Evolutionary conservation across 1,284 basidiomycete genomes (phyloP), one percentile per base, ranked within the genome.

Genomic region (Apiotrichum mycotoxinovorans): DNA sequence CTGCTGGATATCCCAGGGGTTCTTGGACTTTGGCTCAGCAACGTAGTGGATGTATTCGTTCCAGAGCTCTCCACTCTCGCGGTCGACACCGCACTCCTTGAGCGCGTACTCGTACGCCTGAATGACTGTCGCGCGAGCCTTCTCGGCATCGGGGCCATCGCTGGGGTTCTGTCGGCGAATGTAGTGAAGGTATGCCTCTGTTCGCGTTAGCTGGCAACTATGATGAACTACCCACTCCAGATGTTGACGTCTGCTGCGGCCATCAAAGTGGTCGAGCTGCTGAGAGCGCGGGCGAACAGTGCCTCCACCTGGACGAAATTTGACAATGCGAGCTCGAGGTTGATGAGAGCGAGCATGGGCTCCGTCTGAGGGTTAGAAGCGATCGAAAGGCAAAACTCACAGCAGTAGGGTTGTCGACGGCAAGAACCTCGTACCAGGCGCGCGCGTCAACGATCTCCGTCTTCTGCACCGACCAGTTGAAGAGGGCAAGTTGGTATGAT

Each of bases 61-160:
- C 83, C 83, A 85, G 47, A 84, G 80, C 49, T 79, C 77, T 4
- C 83, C 82, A 41, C 80, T 78, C 49, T 82, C 80, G 27, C 79
- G 76, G 67, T 84, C 82, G 44, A 88, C 87, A 17, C 94, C 94
- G 48, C 97, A 86, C 68, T 92, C 89, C 60, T 85, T 86, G 53
- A 98, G 80, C 0, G 92, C 93, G 70, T 92, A 97, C 69, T 98
- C 94, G 75, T 94, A 98, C 8, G 93, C 91, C 65, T 90, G 87
- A 41, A 86, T 85, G 56, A 98, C 85, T 17, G 84, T 84, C 47
- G 88, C 83, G 67, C 88, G 81, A 63, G 86, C 83, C 58, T 80
- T 78, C 23, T 83, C 82, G 47, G 70, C 76, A 18, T 67, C 61
- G 2, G 70, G 47, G 11, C 68, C 71, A 1, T 71, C 69, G 22